Base-by-base conservation (phyloP, 441 rosid species). In the Syzygium malaccense region DNA sequence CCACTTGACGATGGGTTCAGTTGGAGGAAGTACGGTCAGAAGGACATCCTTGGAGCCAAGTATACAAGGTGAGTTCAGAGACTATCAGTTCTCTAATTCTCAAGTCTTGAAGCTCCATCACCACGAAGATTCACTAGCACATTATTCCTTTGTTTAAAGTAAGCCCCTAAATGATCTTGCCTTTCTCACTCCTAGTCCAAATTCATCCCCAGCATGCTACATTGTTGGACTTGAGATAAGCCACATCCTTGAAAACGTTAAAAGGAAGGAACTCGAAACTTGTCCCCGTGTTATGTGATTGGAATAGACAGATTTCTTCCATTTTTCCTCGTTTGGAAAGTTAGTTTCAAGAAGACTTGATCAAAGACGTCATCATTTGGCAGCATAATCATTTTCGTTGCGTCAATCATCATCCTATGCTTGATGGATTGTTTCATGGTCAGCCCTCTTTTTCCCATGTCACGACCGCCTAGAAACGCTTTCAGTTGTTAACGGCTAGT, bases 321-420 rank as follows among this genome's bases (percentile, higher is more conserved):
- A 8, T 17, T 15, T 57, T 57, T 57, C 14, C n/a, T 25, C 28
- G 1, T 2, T 4, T 57, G 62, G 14, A 25, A 57, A 66, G 45
- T 10, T 66, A 33, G 48, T 33, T 48, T 18, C 26, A 19, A 68
- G 13, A 17, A 68, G 79, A 33, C 48, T 11, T 0, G 7, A 68
- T 9, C 48, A 68, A 68, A 18, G 4, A 68, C 26, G 8, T 33
- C 48, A 32, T 66, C 45, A 32, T 1, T 32, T 32, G 32, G 78
- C 41, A 17, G 45, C 78, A 66, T 17, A 66, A 66, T 66, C 6
- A 66, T 32, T 32, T 30, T 32, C 6, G 12, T 32, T 3, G 23
- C 4, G 45, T 66, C 23, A 1, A 8, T 32, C 41, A 32, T 8
- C 11, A 18, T 17, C 12, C 23, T 32, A 8, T 4, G 0, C 1